A percentile compares a stretch with the other conserved stretches of the same genome.
phyloP scores from a whole-genome alignment of 2,329 filamentous ascomycete species.

The Chlorencoelia australis region DNA sequence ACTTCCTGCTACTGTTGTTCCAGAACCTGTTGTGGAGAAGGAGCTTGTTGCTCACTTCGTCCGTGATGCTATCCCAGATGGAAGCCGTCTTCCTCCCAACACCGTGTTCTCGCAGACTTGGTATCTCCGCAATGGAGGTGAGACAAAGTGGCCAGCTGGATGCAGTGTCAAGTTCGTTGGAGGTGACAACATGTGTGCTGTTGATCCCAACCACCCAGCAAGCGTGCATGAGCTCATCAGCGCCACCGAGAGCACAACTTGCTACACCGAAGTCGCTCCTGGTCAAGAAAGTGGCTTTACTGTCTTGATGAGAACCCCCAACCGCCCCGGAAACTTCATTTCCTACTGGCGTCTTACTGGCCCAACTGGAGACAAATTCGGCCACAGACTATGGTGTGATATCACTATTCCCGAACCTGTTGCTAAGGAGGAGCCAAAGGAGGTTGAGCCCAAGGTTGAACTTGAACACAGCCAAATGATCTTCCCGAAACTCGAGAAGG shows the following conservation, averaged over 20 bases:
- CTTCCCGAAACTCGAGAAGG: slow-evolving; percentile 92
- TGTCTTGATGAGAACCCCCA: slow-evolving; percentile 72
- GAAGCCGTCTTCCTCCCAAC: slow-evolving; percentile 59
- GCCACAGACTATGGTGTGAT: slow-evolving; percentile 92
- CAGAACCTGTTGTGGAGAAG: slow-evolving; percentile 20
- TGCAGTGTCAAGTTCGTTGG: slow-evolving; percentile 87
- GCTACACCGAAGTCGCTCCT: slow-evolving; percentile 56
- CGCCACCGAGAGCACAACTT: slow-evolving; percentile 74
- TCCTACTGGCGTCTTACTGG: slow-evolving; percentile 96
- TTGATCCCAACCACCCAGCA: slow-evolving; percentile 71
- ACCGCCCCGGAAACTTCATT: slow-evolving; percentile 66
- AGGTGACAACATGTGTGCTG: slow-evolving; percentile 91
- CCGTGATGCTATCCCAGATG: slow-evolving; percentile 69
- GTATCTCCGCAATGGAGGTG: slow-evolving; percentile 80
- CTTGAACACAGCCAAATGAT: slow-evolving; percentile 65
- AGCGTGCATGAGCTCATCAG: slow-evolving; percentile 65
- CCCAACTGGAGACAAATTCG: slow-evolving; percentile 70
- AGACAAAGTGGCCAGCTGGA: slow-evolving; percentile 71
- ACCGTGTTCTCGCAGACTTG: slow-evolving; percentile 81
- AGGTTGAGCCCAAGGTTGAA: slow-evolving; percentile 25
- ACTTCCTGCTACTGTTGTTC: slow-evolving; percentile 22
- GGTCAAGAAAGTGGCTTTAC: slow-evolving; percentile 74
- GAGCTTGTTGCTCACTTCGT: slow-evolving; percentile 60
- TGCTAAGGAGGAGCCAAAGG: slow-evolving; percentile 28
- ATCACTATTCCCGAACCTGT: slow-evolving; percentile 51